phyloP scores from a whole-genome alignment of 768 basidiomycete species.

The Termitomyces bulborhizus region DNA sequence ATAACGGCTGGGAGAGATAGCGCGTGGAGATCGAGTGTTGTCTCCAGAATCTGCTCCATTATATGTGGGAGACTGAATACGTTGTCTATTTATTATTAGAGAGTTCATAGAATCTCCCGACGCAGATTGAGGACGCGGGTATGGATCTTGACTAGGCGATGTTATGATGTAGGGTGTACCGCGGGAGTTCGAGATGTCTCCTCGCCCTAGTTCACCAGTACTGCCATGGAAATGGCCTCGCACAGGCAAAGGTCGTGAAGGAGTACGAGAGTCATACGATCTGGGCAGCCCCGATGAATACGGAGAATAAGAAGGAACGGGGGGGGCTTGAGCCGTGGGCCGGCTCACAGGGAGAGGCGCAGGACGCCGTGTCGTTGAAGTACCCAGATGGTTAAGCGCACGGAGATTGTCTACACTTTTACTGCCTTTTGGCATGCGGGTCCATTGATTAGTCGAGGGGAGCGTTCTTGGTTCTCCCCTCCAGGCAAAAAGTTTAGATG shows the following conservation, averaged over 20 bases:
- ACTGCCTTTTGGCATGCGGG: constrained; percentile 29
- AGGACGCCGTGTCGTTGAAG: constrained; percentile 22
- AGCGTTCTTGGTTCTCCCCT: constrained; percentile 38
- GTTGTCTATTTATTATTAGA: constrained; percentile 24
- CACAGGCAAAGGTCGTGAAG: constrained; percentile 33
- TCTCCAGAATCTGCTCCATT: constrained; percentile 30
- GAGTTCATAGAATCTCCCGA: constrained; percentile 41
- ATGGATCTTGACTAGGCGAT: constrained; percentile 50
- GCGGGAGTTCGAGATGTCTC: constrained; percentile 22
- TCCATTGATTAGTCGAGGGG: constrained; percentile 22
- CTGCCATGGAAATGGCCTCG: constrained; percentile 30
- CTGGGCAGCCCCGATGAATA: constrained; percentile 30
- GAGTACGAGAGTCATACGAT: constrained; percentile 34
- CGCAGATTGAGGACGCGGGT: constrained; percentile 59
- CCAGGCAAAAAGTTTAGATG: constrained; percentile 43
- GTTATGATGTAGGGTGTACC: constrained; percentile 20
- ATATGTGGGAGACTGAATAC: constrained; percentile 32
- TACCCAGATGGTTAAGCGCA: constrained; percentile 26
- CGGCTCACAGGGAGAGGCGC: constrained; percentile 30
- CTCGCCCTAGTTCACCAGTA: constrained; percentile 25
- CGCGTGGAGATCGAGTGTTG: constrained; percentile 32
- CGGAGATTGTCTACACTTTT: constrained; percentile 58
- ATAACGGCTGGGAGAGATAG: constrained; percentile 31
- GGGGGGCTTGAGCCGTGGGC: constrained; percentile 16
- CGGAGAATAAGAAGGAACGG: constrained; percentile 15